Evolutionary conservation across 176 grass and related monocot genomes (phyloP), one percentile per base, ranked within the genome.

Genomic region (Eremochloa ophiuroides): DNA sequence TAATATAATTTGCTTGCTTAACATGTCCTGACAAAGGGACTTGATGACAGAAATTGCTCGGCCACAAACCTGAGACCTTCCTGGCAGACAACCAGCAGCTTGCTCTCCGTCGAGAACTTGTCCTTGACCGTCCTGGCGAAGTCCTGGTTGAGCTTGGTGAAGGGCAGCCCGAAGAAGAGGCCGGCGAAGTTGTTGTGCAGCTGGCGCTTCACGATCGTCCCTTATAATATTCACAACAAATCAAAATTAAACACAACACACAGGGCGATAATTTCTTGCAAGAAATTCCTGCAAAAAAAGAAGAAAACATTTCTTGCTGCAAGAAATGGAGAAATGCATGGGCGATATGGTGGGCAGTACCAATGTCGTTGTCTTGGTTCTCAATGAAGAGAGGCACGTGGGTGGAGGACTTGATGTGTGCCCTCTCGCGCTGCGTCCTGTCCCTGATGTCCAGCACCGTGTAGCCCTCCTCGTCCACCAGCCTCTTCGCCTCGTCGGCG

Each of bases 381-480:
- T 98, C 95, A 26, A 98, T 38, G 77, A 93, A 98, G 63, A 94
- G 74, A 0, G 92, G 90, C 8, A 94, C 88, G 42, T 98, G 95
- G 38, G 77, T 76, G 51, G 90, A 94, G 20, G 84, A 77, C 73
- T 79, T 98, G 66, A 94, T 85, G 70, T 93, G 86, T 7, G 95
- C 90, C 31, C 95, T 85, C 80, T 94, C 86, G n/a, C 73, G 77
- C 84, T 98, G 95, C 60, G 71, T 77, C 78, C 77, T 68, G 86
- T 98, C 92, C 77, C 95, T 83, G 74, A 98, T 85, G 75, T 98
- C 95, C 83, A 98, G 73, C 78, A 94, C 83, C 38, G 82, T 85
- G 83, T 87, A 98, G 34, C 92, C 92, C 80, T 93, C 92, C 48
- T 94, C 90, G 28, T 77, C 76, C 31, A 93, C 90, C 10, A 98